Percentiles rank a stretch among this genome's conserved stretches.
These are phyloP conservation scores for Wickerhamiella hasegawae DNA, from an alignment of 805 yeast species.

Conservation along the genomic window DNA sequence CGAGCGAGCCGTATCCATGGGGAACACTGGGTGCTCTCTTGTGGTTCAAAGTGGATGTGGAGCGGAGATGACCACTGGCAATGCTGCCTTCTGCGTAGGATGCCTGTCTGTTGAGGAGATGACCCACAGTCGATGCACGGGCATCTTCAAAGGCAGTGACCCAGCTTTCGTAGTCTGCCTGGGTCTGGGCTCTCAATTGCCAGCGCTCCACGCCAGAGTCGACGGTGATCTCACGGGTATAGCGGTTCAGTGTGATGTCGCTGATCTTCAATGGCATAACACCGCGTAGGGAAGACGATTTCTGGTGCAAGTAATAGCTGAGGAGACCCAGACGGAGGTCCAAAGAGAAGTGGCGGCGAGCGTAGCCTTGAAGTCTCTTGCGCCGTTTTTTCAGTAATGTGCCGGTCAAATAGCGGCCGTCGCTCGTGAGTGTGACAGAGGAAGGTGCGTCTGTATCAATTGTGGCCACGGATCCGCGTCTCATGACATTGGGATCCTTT, in stretches of 20 bases:
- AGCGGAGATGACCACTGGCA: too few relatives aligned
- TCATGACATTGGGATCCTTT: neutral
- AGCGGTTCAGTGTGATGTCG: conserved; percentile 63
- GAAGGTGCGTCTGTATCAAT: neutral
- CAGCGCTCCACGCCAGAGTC: conserved; percentile 95
- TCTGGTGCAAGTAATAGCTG: conserved; percentile 60
- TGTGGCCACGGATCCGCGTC: neutral
- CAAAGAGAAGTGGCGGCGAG: conserved; percentile 67
- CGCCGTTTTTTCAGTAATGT: conserved; percentile 64
- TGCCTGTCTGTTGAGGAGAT: conserved; percentile 3
- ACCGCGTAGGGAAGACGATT: conserved; percentile 65
- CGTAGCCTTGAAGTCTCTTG: conserved; percentile 73
- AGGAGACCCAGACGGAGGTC: conserved; percentile 71
- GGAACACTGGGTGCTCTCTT: too few relatives aligned
- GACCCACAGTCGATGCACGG: conserved; percentile 6
- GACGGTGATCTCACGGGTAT: conserved; percentile 51
- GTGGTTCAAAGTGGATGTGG: too few relatives aligned
- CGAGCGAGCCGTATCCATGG: too few relatives aligned
- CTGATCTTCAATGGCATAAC: conserved; percentile 77
- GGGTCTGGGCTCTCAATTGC: conserved; percentile 58
- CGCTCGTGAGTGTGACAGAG: conserved; percentile 6
- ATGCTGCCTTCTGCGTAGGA: neutral
- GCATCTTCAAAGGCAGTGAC: conserved; percentile 52
- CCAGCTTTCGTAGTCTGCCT: conserved; percentile 66
- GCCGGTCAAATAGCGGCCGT: conserved; percentile 48